These are phyloP conservation scores for Gymnopus androsaceus DNA, from an alignment of 1,284 basidiomycete genomes.

Conservation along the genomic window DNA sequence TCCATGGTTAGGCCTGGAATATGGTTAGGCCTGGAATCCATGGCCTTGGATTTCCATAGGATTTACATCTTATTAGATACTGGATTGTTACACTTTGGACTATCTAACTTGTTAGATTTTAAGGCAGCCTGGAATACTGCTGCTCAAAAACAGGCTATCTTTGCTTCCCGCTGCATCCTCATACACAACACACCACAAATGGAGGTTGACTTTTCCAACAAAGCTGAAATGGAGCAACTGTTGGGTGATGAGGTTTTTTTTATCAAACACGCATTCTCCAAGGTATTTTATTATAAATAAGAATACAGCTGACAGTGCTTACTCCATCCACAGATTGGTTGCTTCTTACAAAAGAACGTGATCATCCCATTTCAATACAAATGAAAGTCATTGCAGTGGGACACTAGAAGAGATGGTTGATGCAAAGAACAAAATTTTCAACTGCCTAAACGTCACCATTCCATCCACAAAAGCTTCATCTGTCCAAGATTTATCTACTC, in stretches of 20 bases:
- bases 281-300: not conserved
- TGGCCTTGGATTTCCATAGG: too few relatives aligned
- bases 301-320: not conserved
- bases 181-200: not conserved
- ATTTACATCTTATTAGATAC: too few relatives aligned
- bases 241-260: not conserved
- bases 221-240: not conserved
- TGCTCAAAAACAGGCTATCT: not conserved
- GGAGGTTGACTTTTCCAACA: not conserved
- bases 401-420: not conserved
- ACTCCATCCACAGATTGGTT: not conserved
- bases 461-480: not conserved
- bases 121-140: not conserved
- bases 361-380: not conserved
- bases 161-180: not conserved
- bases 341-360: not conserved
- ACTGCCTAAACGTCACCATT: not conserved
- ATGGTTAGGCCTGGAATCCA: too few relatives aligned
- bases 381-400: not conserved
- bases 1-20: too few relatives aligned
- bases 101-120: too few relatives aligned
- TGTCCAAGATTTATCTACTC: not conserved
- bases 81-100: too few relatives aligned
- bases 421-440: not conserved
- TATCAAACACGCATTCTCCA: not conserved